phyloP scores from a whole-genome alignment of 2,329 filamentous ascomycete genomes.

The Colletotrichum salicis region DNA sequence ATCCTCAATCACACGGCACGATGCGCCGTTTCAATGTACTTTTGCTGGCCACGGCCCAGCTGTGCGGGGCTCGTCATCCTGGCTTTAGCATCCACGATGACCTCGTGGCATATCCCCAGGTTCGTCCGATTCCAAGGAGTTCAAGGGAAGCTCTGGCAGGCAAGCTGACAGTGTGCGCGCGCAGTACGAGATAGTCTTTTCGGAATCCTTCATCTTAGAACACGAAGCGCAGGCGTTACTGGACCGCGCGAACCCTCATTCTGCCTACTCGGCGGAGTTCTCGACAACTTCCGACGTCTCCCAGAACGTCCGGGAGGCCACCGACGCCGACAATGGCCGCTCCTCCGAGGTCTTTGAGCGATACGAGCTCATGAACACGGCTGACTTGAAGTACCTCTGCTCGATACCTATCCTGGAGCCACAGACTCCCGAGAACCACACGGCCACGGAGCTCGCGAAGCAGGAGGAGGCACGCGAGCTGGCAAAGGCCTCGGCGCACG shows the following conservation, averaged over 20 bases:
- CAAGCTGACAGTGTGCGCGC: not conserved
- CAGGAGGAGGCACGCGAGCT: constrained; percentile 85
- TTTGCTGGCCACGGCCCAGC: constrained; percentile 56
- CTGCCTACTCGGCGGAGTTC: constrained; percentile 54
- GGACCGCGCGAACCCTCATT: constrained; percentile 48
- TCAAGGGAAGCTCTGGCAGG: not conserved
- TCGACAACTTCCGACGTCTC: constrained; percentile 53
- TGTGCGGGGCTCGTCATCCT: constrained; percentile 60
- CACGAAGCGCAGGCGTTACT: constrained; percentile 74
- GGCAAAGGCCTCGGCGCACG: constrained; percentile 77
- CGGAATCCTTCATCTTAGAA: constrained; percentile 77
- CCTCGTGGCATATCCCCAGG: constrained; percentile 86
- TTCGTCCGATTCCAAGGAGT: constrained; percentile 51
- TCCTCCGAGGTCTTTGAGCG: constrained; percentile 50
- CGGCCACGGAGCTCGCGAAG: constrained; percentile 73
- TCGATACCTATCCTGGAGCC: constrained; percentile 78
- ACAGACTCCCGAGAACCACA: constrained; percentile 67
- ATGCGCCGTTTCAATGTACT: constrained; percentile 64
- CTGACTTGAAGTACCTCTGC: constrained; percentile 82
- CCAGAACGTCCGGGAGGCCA: constrained; percentile 48
- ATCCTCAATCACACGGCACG: constrained; percentile 45
- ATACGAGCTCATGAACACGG: constrained; percentile 81
- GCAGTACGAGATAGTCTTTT: constrained; percentile 84
- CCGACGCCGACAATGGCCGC: constrained; percentile 43
- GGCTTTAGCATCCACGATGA: constrained; percentile 90